Conservation (phyloP, 352 stramenopile genomes). For the Elongisporangium senticosum region DNA sequence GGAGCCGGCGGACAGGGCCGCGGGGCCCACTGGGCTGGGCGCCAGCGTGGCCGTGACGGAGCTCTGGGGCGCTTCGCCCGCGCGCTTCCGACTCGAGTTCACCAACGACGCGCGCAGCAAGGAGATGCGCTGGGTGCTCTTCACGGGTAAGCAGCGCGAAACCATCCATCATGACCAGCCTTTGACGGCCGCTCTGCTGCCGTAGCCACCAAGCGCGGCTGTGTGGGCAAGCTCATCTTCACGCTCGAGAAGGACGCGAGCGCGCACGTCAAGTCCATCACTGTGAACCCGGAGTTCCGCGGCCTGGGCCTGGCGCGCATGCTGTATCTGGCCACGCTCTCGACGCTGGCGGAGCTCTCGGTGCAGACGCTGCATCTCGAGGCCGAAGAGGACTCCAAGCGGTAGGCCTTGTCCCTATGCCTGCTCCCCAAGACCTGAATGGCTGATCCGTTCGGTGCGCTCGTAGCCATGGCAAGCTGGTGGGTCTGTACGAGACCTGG, state of each 20-base stretch:
- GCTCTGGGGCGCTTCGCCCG: constrained; percentile 24
- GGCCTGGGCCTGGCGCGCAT: constrained; percentile 66
- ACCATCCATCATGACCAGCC: not conserved
- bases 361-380: constrained; percentile 51
- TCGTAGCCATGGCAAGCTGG: constrained; percentile 40
- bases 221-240: constrained; percentile 79
- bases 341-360: constrained; percentile 52
- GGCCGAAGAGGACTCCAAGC: constrained; percentile 60
- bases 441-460: not conserved
- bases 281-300: constrained; percentile 62
- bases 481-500: constrained; percentile 68
- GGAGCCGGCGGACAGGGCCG: not conserved
- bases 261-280: constrained; percentile 76
- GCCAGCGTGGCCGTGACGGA: constrained; percentile 33
- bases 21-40: constrained; percentile 16
- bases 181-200: not conserved
- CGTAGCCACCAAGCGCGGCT: constrained; percentile 43
- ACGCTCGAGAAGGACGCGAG: constrained; percentile 49
- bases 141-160: constrained; percentile 30
- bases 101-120: constrained; percentile 55
- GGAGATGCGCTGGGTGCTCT: constrained; percentile 82
- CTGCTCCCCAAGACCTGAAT: not conserved
- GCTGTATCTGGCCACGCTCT: constrained; percentile 67
- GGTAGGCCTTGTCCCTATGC: constrained; percentile 6
- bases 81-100: constrained; percentile 71